Base-by-base conservation (phyloP, 768 basidiomycete species). In the Podaxis carcinomalis region DNA sequence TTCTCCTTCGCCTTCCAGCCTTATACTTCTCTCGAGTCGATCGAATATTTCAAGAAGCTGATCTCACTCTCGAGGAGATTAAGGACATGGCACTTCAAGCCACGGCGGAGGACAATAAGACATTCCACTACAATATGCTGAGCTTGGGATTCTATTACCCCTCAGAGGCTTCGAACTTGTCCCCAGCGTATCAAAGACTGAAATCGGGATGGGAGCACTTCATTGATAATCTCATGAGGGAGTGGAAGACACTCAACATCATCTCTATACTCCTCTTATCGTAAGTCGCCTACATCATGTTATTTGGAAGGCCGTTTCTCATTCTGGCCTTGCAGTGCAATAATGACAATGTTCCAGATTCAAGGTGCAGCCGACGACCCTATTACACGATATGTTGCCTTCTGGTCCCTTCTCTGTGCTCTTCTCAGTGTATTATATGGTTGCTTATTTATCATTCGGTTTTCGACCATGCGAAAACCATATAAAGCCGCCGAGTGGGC, bases 1-100 rank as follows among this genome's bases (percentile, higher is more conserved):
- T 73, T n/a, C 77, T 89, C 1, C 73, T 89, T 7, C 78, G 81
- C 19, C 74, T 88, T 5, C 88, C 88, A 1, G 77, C 81, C 4
- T 67, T 88, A 13, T 89, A 89, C 67, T 87, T 87, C 68, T 80
- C 83, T 4, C 80, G 88, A 1, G 87, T 89, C 14, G 79, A 83
- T 3, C 76, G 82, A 27, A 78, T 89, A 27, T 88, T 88, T 56
- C 80, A 84, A 62, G 85, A 87, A 47, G 86, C 86, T 1, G 80
- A 87, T 44, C 68, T 88, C 44, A 85, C 80, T 51, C 75, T 79
- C 63, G 80, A 80, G 6, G 86, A 89, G 58, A 75, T 89, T 19
- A 73, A 78, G 52, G 66, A 72, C 50, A 79, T 81, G 78, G 72
- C 71, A 0, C 72, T 79, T 55, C 68, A 68, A 27, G 64, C 63